Evolutionary conservation across 139 green algal species (phyloP).

Genomic region (Chlorella sp.): DNA sequence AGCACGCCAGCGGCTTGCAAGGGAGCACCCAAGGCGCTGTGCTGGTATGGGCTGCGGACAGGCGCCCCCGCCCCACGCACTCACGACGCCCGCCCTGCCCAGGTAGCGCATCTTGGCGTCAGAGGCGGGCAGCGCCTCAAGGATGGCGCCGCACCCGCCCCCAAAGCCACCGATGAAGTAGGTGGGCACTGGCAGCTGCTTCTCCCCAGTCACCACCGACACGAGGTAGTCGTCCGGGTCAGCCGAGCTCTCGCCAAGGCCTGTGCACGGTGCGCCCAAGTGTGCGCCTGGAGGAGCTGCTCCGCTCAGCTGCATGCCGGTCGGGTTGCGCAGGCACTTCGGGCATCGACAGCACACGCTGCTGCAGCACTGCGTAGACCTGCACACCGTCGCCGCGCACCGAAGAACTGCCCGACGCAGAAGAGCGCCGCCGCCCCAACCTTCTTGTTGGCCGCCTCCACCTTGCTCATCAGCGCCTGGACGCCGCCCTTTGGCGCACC

Average conservation of each 20-base stretch:
- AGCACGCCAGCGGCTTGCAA: too few species aligned
- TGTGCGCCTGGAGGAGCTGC: neutral
- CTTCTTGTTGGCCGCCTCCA: conserved; percentile 36
- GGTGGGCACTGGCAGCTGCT: conserved; percentile 48
- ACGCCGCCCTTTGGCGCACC: conserved; percentile 25
- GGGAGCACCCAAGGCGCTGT: neutral
- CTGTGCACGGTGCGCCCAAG: neutral
- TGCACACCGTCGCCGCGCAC: too few species aligned
- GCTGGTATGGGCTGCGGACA: neutral
- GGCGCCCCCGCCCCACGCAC: too few species aligned
- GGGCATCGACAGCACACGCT: neutral
- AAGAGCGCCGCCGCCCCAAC: conserved; percentile 31
- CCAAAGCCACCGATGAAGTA: conserved; percentile 72
- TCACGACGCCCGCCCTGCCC: conserved; percentile 49
- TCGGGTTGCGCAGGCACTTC: too few species aligned
- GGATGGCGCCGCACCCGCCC: neutral
- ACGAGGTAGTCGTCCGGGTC: conserved; percentile 14
- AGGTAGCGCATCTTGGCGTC: conserved; percentile 51
- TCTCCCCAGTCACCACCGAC: conserved; percentile 40
- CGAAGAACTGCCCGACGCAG: conserved; percentile 37
- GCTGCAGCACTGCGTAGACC: neutral
- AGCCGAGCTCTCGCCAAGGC: neutral
- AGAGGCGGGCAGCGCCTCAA: conserved; percentile 24
- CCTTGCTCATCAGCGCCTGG: conserved; percentile 23
- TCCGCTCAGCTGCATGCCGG: neutral